A percentile compares a stretch with the other conserved stretches of the same genome.
These are phyloP conservation scores for Phialocephala subalpina DNA, from an alignment of 2,329 filamentous ascomycete species.

Conservation along the genomic window DNA sequence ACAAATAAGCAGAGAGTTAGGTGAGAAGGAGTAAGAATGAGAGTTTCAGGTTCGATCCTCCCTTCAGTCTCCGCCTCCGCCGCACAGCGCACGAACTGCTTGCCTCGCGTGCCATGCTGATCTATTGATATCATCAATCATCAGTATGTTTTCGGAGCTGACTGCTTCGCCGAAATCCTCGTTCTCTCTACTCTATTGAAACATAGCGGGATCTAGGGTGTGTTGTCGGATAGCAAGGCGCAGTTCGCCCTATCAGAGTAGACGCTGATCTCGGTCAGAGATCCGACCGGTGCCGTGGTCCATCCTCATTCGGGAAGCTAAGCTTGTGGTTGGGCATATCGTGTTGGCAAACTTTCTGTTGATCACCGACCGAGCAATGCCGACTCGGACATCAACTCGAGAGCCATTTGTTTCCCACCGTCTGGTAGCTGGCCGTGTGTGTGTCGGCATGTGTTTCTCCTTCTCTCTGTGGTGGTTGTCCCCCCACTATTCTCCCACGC, in stretches of 20 bases:
- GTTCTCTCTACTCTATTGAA: not conserved
- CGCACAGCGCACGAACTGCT: not conserved
- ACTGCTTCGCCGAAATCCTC: not conserved
- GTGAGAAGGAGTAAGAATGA: not conserved
- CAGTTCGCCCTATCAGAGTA: not conserved
- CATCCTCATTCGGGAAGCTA: not conserved
- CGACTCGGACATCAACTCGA: conserved; percentile 1
- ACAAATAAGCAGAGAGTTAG: not conserved
- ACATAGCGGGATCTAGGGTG: not conserved
- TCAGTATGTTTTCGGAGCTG: not conserved
- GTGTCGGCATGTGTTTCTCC: not conserved
- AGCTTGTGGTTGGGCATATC: not conserved
- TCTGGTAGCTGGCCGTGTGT: not conserved
- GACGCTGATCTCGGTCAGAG: conserved; percentile 2
- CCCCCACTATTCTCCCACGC: not conserved
- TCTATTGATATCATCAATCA: not conserved
- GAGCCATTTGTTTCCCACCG: not conserved
- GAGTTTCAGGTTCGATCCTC: conserved; percentile 7
- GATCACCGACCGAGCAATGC: conserved; percentile 10
- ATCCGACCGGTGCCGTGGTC: not conserved
- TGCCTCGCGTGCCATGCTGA: not conserved
- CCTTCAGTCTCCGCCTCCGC: not conserved
- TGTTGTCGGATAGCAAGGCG: conserved; percentile 5
- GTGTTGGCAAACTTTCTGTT: not conserved
- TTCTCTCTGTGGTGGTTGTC: not conserved